Evolutionary conservation across 495 filamentous ascomycete species (phyloP), one percentile per base, ranked within the genome.

Genomic region (Haplographium delicatum): DNA sequence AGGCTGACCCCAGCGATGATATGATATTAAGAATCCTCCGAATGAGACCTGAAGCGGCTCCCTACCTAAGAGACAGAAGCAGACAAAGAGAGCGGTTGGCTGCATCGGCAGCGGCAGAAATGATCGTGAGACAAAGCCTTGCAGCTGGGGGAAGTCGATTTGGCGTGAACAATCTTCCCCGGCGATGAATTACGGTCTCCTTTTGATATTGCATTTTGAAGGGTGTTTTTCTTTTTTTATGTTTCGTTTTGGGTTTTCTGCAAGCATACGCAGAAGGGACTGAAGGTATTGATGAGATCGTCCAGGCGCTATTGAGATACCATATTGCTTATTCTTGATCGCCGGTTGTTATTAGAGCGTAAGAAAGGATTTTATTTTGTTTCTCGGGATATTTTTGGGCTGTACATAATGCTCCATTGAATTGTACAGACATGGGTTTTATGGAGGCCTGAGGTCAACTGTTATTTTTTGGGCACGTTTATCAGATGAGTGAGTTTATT

Each of bases 1-100:
- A 99, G 65, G 91, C 94, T 3, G 94, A 97, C 57, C 91, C 94
- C 6, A 95, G 85, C 63, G 93, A 99, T 64, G 93, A 99, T 64
- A 96, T 97, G 87, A 97, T 99, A 53, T 68, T 99, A 31, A 79
- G 93, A 11, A 97, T 99, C 53, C 66, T 99, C 56, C 81, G 93
- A 41, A 99, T 99, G 93, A 74, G 93, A 41, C 90, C 91, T 13
- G 93, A 97, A 72, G 94, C 93, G n/a, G 80, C 82, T 33, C 70
- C 78, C 30, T 99, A 99, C 70, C 72, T 99, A 43, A 86, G 84
- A 47, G 91, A 97, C 66, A 73, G 93, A 18, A 91, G 87, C 62
- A 79, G 94, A 50, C 93, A 99, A 70, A 91, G 91, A 71, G 93
- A 97, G 71, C 73, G 91, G 58, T 78, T 96, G 60, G 89, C 89